Evolutionary conservation across 495 filamentous ascomycete species (phyloP), one percentile per base, ranked within the genome.

Genomic region (Penicillium pancosmium): DNA sequence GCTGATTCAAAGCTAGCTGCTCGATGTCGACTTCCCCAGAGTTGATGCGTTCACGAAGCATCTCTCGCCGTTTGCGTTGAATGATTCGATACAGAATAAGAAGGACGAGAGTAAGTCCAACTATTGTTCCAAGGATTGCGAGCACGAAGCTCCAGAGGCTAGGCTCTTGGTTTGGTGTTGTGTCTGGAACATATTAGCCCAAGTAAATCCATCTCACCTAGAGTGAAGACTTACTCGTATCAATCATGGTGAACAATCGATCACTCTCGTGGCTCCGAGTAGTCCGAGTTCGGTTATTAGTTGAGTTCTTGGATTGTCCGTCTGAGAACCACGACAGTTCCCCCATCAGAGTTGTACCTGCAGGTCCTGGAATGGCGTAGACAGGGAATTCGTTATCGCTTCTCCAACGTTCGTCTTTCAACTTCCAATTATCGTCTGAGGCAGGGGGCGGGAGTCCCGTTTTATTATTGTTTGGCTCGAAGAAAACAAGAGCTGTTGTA

Each of bases 121-220:
- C 60, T 11, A 97, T 79, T 0, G 91, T 84, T 7, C 80, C 91
- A n/a, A 92, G 63, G 41, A 96, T 88, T 50, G 92, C 86, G 25
- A 96, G 77, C 43, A 93, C 74, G 62, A 96, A 93, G 1, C 89
- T 82, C 93, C 93, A 98, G 1, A 96, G 78, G 31, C 82, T 86
- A 1, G 88, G 88, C 10, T 90, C 50, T 48, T 56, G 64, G 18
- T 40, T 62, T 25, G 61, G 52, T 23, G 51, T 38, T n/a, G 55
- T 58, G 16, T 71, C 64, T 71, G 50, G 16, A 25, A 47, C 46
- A 47, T 18, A 47, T 55, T 8, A 55, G 50, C 18, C 6, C 0
- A 31, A 27, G 41, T 44, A 48, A 25, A 23, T 31, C 11, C 15
- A 54, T 23, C 33, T 34, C 49, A 38, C 8, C 18, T 33, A 21